phyloP scores from a whole-genome alignment of 352 stramenopile species.

The Albugo laibachii region DNA sequence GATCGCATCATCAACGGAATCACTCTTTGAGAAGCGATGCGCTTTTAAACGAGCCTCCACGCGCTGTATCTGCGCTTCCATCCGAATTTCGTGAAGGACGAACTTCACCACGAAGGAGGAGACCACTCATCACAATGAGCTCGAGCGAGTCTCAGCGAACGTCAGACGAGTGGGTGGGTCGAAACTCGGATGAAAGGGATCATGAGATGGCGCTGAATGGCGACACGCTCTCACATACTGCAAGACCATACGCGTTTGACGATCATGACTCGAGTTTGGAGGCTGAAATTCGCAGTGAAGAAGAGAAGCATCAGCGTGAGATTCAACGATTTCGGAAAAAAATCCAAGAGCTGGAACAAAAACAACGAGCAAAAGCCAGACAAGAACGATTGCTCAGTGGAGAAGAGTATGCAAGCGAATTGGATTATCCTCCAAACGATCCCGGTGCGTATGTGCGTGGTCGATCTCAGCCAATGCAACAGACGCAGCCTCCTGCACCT shows the following conservation, averaged over 20 bases:
- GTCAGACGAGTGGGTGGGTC: neutral
- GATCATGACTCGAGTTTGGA: constrained; percentile 41
- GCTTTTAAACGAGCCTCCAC: neutral
- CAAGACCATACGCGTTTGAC: neutral
- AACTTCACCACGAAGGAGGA: no score
- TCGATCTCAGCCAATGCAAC: no score
- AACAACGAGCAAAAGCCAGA: constrained; percentile 25
- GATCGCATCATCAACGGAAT: no score
- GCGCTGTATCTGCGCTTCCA: neutral
- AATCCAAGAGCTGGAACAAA: constrained; percentile 69
- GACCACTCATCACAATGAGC: neutral
- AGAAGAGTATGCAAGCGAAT: constrained; percentile 3
- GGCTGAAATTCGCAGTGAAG: constrained; percentile 46
- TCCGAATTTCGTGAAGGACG: no score
- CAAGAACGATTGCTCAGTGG: constrained; percentile 20
- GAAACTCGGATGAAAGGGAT: neutral
- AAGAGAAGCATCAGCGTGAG: constrained; percentile 68
- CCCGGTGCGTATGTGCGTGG: no score
- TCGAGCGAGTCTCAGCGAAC: neutral
- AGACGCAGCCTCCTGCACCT: no score
- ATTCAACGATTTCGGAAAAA: constrained; percentile 64
- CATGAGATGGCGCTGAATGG: neutral
- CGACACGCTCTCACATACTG: neutral
- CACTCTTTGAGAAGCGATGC: no score
- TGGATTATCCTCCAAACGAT: no score